Base-by-base conservation (phyloP, 495 filamentous ascomycete species). In the Penicillium soppii region DNA sequence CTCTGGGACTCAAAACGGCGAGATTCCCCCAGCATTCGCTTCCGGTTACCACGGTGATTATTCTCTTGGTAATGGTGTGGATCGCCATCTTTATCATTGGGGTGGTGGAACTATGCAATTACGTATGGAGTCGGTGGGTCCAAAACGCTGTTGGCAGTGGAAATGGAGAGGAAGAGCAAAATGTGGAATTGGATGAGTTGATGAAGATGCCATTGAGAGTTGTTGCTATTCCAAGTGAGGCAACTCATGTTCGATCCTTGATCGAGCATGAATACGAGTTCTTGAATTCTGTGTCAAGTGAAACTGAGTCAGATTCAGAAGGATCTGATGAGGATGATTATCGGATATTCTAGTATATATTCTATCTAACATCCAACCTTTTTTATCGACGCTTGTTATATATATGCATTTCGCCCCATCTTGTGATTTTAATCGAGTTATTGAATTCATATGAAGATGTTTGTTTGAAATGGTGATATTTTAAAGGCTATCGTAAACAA, bases 31-130 rank as follows among this genome's bases (percentile, higher is more conserved):
- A 42, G 2, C 36, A 50, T 13, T 46, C 50, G 5, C 32, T 63
- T 7, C 57, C 57, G 5, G 56, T 63, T 21, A 54, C 54, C 2
- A 61, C 56, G 0, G 52, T 63, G 3, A 56, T 54, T 7, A 41
- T 64, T 29, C 50, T 68, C 8, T 40, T 66, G 17, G 44, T 41
- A 4, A 35, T 70, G 51, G 53, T 64, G 1, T 66, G 64, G 65
- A 30, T 70, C 30, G 58, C 58, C 1, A 56, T 70, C 6, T 42
- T 70, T 7, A 53, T 48, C 2, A 51, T 70, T 30, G 62, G 55
- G 3, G 7, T 70, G 23, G 51, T 68, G 5, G 67, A 68, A 36
- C 30, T 61, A 15, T 57, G 51, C 0, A 61, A 52, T 36, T 57
- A 56, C 37, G 8, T 66, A 12, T 68, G 59, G 59, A 52, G 47